Base-by-base conservation (phyloP, 2,329 filamentous ascomycete genomes). In the Fusarium globosum region DNA sequence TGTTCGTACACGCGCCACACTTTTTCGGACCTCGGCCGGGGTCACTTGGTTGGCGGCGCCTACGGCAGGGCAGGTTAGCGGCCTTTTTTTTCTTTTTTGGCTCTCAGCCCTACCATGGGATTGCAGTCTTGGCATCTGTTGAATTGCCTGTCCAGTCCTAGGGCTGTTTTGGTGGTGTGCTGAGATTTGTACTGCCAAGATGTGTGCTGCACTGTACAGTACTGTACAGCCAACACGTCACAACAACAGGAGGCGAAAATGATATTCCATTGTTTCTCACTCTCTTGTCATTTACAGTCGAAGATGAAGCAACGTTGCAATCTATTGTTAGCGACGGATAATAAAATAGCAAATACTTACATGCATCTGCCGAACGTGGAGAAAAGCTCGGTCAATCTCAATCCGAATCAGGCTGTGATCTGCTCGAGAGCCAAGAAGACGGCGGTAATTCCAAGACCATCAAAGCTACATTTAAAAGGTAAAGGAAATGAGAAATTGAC, bases 301-400 rank as follows among this genome's bases (percentile, higher is more conserved):
- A 48, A 33, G 11, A 55, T 23, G 10, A 46, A 16, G 48, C 64
- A 68, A 68, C 64, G 65, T 68, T 68, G 36, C 64, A 68, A 12
- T 43, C 49, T 35, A 67, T 59, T 52, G 45, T 39, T 62, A 55
- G 48, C 15, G 51, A 55, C 36, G 26, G 39, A 35, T 12, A 63
- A 55, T 46, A 48, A 18, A 39, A 36, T 55, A 58, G 33, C 59
- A 52, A 18, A 38, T 67, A 66, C 52, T 70, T 65, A 41, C 65
- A 71, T 58, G 35, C 51, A 59, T 68, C 65, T 73, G 63, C 68
- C 46, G 59, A 57, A 58, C 68, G 58, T 73, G 71, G 71, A 72
- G 71, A 73, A 73, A 52, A 41, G 58, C 71, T 61, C 71, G 52
- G 71, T 52, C 45, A 63, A 70, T 42, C n/a, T 48, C 15, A 13